Conservation (phyloP, 805 yeast species). For the Saturnispora sekii region DNA sequence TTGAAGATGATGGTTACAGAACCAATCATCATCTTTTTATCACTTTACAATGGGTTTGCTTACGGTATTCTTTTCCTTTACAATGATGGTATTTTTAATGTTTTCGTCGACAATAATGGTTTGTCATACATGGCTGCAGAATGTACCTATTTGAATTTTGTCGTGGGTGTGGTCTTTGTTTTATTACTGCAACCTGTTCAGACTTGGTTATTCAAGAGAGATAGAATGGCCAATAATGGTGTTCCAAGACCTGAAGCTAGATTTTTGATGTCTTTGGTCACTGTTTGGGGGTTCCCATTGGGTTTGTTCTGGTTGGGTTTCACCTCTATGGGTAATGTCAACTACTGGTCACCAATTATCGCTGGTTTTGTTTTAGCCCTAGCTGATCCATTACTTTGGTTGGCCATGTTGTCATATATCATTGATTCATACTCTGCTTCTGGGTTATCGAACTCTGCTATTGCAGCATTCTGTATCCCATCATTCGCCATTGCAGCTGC, state of each 20-base stretch:
- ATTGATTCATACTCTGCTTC: conserved; percentile 28
- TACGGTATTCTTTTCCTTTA: conserved; percentile 29
- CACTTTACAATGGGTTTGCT: conserved; percentile 29
- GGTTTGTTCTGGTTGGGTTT: conserved; percentile 29
- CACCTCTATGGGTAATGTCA: conserved; percentile 24
- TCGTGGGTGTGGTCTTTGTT: conserved; percentile 26
- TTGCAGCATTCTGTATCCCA: conserved; percentile 30
- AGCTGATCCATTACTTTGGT: conserved; percentile 28
- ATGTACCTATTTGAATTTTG: conserved; percentile 27
- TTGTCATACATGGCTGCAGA: conserved; percentile 26
- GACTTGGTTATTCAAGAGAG: conserved; percentile 24
- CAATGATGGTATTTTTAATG: conserved; percentile 29
- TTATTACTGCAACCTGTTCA: conserved; percentile 25
- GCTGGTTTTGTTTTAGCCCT: conserved; percentile 27
- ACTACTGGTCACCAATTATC: conserved; percentile 28
- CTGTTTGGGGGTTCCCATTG: conserved; percentile 30
- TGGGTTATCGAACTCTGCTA: conserved; percentile 27
- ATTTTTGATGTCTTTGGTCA: conserved; percentile 24
- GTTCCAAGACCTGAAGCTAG: conserved; percentile 28
- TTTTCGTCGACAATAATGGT: conserved; percentile 27
- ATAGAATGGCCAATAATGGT: conserved; percentile 26
- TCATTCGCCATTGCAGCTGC: conserved; percentile 29
- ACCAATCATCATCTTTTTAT: conserved; percentile 27
- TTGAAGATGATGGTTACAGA: conserved; percentile 27
- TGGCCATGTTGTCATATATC: conserved; percentile 28